A percentile compares a stretch with the other conserved stretches of the same genome.
Conservation (phyloP, 1,284 basidiomycete species). For the Puccinia coronata region DNA sequence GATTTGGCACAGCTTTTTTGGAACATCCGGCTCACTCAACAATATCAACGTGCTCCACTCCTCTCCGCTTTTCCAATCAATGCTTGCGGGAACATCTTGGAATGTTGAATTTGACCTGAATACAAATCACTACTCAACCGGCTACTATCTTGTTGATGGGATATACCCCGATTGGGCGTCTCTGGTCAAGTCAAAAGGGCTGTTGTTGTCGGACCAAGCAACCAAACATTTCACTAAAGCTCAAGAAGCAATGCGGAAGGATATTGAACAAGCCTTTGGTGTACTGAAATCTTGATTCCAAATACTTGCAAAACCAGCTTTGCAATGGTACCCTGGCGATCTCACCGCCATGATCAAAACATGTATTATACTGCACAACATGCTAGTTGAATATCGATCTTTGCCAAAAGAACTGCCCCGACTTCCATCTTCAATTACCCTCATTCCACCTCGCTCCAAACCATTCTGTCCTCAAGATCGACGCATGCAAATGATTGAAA, state of each 20-base stretch:
- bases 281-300: not conserved
- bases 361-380: constrained; percentile 10
- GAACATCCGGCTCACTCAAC: constrained; percentile 8
- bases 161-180: constrained; percentile 16
- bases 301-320: not conserved
- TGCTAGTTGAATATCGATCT: not conserved
- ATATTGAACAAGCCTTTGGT: not conserved
- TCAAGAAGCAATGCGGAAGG: not conserved
- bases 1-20: constrained; percentile 40
- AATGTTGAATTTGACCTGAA: constrained; percentile 6
- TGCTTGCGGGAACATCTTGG: not conserved
- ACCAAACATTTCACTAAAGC: not conserved
- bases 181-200: not conserved
- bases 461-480: not conserved
- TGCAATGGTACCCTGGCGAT: not conserved
- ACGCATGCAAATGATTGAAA: too few relatives aligned
- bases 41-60: constrained; percentile 22
- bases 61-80: not conserved
- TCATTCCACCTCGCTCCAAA: not conserved
- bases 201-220: not conserved
- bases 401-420: not conserved
- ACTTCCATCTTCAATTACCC: not conserved
- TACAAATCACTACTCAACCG: not conserved
- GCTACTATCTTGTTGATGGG: constrained; percentile 10
- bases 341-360: not conserved